Base-by-base conservation (phyloP, 306 rosid species). In the Rosa persica region DNA sequence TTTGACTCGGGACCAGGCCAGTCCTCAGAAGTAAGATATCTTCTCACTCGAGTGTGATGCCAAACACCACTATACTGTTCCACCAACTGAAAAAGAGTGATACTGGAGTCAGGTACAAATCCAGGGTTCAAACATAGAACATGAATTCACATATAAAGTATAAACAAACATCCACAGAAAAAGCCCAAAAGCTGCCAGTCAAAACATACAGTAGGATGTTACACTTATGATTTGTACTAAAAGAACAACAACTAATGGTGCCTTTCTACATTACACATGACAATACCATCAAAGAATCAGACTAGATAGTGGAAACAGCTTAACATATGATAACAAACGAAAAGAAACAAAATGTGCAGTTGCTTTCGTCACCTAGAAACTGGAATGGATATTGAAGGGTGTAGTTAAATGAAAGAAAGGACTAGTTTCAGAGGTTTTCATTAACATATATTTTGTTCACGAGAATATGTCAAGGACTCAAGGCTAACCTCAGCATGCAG, bases 1-100 rank as follows among this genome's bases (percentile, higher is more conserved):
- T 96, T 96, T 62, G 99, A 89, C 81, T 96, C 98, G 5, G 96
- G 88, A 84, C 96, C 90, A 40, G 93, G 83, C 96, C 94, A 91
- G 16, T 91, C 98, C 70, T 96, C 98, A 11, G 96, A 89, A 30
- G 92, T 90, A 3, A 96, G 98, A 87, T 96, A 96, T 61, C 91
- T 88, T 86, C 96, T 89, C 36, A 93, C 97, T 71, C 97, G 91
- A 65, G 83, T 80, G 79, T 90, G 98, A 84, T 91, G 99, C 99
- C 98, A 96, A 54, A 96, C 84, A 46, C 69, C 83, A 77, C 89
- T 81, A 75, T 87, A 96, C 43, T 90, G 93, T 78, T 93, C 97
- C 85, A 90, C 66, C 93, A 96, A 81, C 99, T 96, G 88, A 46
- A 76, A n/a, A 81, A 64, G 42, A 83, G 20, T 30, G 79, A 69